Evolutionary conservation across 371 early-diverging fungal genomes (phyloP).

Genomic region (Apophysomyces ossiformis): DNA sequence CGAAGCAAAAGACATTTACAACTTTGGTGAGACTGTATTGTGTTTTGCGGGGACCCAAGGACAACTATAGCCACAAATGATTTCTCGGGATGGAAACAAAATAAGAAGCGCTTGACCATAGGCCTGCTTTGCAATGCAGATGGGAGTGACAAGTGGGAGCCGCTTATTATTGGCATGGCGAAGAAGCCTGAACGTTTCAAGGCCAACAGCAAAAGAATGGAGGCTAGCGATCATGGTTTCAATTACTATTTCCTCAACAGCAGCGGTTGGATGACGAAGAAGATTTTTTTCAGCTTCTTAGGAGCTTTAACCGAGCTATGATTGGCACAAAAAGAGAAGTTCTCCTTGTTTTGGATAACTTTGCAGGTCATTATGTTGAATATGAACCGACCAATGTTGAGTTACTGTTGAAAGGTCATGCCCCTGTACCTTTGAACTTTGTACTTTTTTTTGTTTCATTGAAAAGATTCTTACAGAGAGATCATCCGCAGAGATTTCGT

Average conservation of each 20-base stretch:
- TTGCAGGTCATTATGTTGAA: neutral
- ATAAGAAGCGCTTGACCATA: neutral
- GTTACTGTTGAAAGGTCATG: neutral
- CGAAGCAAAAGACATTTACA: no score
- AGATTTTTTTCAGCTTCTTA: neutral
- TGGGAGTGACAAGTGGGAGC: neutral
- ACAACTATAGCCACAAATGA: neutral
- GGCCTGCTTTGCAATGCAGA: neutral
- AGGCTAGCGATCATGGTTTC: neutral
- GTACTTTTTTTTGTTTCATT: no score
- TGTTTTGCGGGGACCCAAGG: no score
- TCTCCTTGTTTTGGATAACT: neutral
- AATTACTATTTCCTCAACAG: neutral
- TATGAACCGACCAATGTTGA: neutral
- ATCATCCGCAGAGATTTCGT: no score
- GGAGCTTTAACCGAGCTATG: neutral
- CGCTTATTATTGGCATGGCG: neutral
- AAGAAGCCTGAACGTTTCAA: neutral
- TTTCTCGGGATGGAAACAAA: neutral
- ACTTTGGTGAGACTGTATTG: no score
- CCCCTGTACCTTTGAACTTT: no score
- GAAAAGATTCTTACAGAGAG: no score
- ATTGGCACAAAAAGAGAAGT: neutral
- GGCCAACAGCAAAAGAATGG: neutral
- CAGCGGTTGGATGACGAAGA: constrained; percentile 4